Conservation (phyloP, 1,139 yeast species). For the Yamadazyma atmosphaerica region DNA sequence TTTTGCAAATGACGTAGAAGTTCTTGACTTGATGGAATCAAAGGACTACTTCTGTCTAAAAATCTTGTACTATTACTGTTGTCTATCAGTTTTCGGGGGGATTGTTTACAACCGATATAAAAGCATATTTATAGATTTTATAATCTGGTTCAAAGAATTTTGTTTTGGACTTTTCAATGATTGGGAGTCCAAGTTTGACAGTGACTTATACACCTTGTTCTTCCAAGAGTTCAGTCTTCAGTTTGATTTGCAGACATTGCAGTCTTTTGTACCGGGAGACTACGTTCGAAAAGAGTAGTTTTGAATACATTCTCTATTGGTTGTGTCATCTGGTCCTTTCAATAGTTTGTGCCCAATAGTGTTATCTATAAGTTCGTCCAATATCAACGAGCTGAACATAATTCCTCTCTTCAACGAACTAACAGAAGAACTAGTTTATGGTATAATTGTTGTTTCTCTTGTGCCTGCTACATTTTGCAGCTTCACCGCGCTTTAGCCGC, state of each 20-base stretch:
- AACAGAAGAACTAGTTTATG: too few species aligned
- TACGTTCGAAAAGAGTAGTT: too few species aligned
- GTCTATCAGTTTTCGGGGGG: conserved; percentile 20
- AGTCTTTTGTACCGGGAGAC: neutral
- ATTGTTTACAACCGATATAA: conserved; percentile 15
- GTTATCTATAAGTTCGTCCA: too few species aligned
- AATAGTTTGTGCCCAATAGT: too few species aligned
- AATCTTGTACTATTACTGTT: conserved; percentile 22
- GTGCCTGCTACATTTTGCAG: too few species aligned
- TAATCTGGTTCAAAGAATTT: conserved; percentile 18
- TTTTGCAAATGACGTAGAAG: conserved; percentile 15
- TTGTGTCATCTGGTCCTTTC: too few species aligned
- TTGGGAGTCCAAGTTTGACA: neutral
- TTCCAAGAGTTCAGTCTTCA: neutral
- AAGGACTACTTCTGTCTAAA: conserved; percentile 25
- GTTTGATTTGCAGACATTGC: neutral
- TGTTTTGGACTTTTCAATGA: neutral
- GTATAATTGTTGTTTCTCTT: too few species aligned
- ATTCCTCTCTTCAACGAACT: too few species aligned
- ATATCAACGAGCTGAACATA: too few species aligned
- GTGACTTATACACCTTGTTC: neutral
- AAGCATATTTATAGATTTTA: conserved; percentile 27
- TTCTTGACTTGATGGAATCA: conserved; percentile 15
- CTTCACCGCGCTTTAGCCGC: too few species aligned
- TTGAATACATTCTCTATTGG: too few species aligned